Percentiles rank a stretch among this genome's conserved stretches.
Evolutionary conservation across 495 filamentous ascomycete species (phyloP).

Genomic region (Penicillium simplicissimum): DNA sequence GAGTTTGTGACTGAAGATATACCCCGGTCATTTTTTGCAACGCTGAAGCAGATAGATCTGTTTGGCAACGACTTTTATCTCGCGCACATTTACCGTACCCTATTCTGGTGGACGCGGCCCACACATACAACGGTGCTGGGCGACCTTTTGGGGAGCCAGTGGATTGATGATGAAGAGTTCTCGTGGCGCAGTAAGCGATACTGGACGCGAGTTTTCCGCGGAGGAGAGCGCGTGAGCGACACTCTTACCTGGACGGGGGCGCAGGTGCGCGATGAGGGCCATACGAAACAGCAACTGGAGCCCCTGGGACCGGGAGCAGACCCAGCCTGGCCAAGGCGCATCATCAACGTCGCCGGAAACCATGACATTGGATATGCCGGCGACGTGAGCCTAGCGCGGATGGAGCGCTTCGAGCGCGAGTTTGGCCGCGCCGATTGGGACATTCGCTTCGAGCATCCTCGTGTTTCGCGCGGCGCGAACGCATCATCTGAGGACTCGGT

Average conservation of each 20-base stretch:
- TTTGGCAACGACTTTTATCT: constrained; percentile 95
- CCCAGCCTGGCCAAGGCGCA: constrained; percentile 63
- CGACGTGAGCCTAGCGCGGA: constrained; percentile 70
- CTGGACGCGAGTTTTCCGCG: constrained; percentile 79
- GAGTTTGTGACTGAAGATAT: constrained; percentile 63
- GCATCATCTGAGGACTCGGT: constrained; percentile 14
- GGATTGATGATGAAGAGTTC: constrained; percentile 88
- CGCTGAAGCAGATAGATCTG: constrained; percentile 80
- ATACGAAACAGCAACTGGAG: constrained; percentile 41
- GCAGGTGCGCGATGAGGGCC: constrained; percentile 28
- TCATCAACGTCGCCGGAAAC: constrained; percentile 91
- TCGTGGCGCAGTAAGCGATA: constrained; percentile 65
- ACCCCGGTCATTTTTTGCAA: constrained; percentile 58
- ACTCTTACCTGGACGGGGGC: constrained; percentile 46
- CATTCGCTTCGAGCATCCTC: constrained; percentile 60
- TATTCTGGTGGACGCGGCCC: constrained; percentile 77
- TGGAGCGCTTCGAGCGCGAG: constrained; percentile 73
- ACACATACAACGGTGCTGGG: constrained; percentile 89
- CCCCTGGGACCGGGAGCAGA: constrained; percentile 52
- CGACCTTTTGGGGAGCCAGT: constrained; percentile 93
- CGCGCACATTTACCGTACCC: constrained; percentile 84
- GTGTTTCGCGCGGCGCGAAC: constrained; percentile 33
- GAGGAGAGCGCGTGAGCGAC: constrained; percentile 66
- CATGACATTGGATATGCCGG: constrained; percentile 97
- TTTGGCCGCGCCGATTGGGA: constrained; percentile 92